A percentile compares a stretch with the other conserved stretches of the same genome.
Evolutionary conservation across 495 filamentous ascomycete species (phyloP).

Genomic region (Hypoxylon intermedium): DNA sequence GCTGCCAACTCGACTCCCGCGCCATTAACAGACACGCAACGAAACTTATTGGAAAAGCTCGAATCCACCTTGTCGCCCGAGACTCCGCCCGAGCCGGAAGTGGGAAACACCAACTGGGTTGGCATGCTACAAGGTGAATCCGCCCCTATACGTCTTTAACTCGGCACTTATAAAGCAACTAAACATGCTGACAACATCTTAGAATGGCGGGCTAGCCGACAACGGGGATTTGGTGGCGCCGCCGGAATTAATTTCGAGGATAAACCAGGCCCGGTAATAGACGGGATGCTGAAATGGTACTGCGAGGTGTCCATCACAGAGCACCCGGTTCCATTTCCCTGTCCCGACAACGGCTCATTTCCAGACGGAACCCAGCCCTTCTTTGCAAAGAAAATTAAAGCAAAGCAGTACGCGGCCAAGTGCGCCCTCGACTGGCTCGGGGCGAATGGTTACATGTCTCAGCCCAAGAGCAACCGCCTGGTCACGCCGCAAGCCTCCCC

Average conservation of each 20-base stretch:
- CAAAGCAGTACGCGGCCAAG: constrained; percentile 55
- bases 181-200: constrained; percentile 9
- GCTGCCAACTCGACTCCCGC: constrained; percentile 23
- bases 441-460: constrained; percentile 33
- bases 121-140: constrained; percentile 45
- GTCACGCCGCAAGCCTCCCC: constrained; percentile 9
- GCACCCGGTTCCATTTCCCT: constrained; percentile 38
- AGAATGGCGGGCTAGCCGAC: constrained; percentile 34
- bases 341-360: constrained; percentile 28
- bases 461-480: not conserved
- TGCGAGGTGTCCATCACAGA: constrained; percentile 32
- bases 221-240: constrained; percentile 5
- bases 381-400: constrained; percentile 52
- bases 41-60: constrained; percentile 43
- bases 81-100: constrained; percentile 19
- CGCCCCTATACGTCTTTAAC: not conserved
- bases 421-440: constrained; percentile 51
- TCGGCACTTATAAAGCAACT: not conserved
- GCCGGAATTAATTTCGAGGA: constrained; percentile 18
- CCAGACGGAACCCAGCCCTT: constrained; percentile 17
- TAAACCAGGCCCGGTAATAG: constrained; percentile 7
- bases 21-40: constrained; percentile 43
- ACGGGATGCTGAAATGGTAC: constrained; percentile 24
- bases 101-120: constrained; percentile 48
- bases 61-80: constrained; percentile 28